Conservation (phyloP, 164 flowering plant genomes). For the Houttuynia cordata region DNA sequence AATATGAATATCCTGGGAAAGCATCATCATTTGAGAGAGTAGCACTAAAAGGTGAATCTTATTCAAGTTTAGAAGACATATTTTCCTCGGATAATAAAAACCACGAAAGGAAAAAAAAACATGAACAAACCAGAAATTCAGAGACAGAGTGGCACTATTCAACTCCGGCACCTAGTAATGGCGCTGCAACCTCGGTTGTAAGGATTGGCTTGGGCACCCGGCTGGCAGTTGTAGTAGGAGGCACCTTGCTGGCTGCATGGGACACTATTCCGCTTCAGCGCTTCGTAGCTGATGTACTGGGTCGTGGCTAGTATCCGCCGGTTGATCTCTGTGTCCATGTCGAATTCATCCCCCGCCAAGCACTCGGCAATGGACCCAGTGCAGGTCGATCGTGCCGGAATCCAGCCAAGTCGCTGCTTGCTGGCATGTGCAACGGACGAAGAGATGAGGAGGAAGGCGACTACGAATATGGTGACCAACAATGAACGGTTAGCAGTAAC, state of each 20-base stretch:
- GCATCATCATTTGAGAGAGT: too few species aligned
- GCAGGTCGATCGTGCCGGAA: constrained; percentile 22
- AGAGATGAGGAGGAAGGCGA: neutral
- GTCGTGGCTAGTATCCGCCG: constrained; percentile 48
- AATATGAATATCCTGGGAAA: too few species aligned
- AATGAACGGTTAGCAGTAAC: neutral
- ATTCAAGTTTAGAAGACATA: too few species aligned
- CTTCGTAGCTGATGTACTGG: constrained; percentile 62
- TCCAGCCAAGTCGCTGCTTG: constrained; percentile 15
- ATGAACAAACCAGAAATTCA: too few species aligned
- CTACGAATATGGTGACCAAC: neutral
- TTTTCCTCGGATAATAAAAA: too few species aligned
- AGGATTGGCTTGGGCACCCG: constrained; percentile 62
- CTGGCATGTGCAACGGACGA: constrained; percentile 19
- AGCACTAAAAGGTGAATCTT: neutral
- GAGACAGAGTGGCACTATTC: neutral
- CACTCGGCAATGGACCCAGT: constrained; percentile 39
- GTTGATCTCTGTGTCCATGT: constrained; percentile 39
- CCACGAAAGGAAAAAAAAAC: too few species aligned
- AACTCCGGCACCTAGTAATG: constrained; percentile 39
- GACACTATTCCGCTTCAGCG: constrained; percentile 44
- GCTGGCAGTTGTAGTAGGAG: constrained; percentile 62
- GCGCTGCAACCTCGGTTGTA: constrained; percentile 58
- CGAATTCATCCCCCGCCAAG: constrained; percentile 22
- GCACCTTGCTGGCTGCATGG: constrained; percentile 66